Evolutionary conservation across 2,329 filamentous ascomycete genomes (phyloP), one percentile per base, ranked within the genome.

Genomic region (Penicillium sp.): DNA sequence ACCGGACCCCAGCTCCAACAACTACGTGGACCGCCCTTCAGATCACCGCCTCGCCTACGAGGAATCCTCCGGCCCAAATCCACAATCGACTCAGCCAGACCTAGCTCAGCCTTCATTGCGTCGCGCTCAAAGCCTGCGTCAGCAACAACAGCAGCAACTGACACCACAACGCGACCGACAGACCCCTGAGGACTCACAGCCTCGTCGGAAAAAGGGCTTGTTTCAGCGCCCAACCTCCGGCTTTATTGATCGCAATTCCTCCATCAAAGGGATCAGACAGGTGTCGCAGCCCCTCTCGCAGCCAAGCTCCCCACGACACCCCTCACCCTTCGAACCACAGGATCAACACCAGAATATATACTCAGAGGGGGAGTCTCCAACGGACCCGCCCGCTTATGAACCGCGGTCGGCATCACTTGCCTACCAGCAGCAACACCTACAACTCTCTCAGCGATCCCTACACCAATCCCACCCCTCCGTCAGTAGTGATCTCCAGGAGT

Each of bases 101-200:
- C 22, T 45, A 29, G 2, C 51, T 51, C 31, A 37, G 27, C 44
- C 51, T 11, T 53, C 53, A 23, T 49, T 64, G 42, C 53, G 54
- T 35, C 67, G 67, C 23, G 66, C 67, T 3, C 64, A 67, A 44
- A 69, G 67, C 48, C 67, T 67, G 20, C 64, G 66, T 46, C 63
- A 65, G 49, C 60, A 61, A 40, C 59, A 59, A 37, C 63, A 65
- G 49, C 60, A 60, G 31, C 59, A 25, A 42, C 48, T 47, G 25
- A 22, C 20, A 25, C 55, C 53, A 12, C 54, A 53, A 42, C 62
- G 54, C 53, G 61, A 61, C 49, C 55, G 57, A 52, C 52, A 58
- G 44, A 55, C 60, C 53, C 58, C 62, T 49, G 60, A 64, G 35
- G 63, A 70, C 43, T 61, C 65, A 54, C 67, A 62, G 59, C 58